phyloP scores from a whole-genome alignment of 495 filamentous ascomycete species.

The Cenococcum geophilum region DNA sequence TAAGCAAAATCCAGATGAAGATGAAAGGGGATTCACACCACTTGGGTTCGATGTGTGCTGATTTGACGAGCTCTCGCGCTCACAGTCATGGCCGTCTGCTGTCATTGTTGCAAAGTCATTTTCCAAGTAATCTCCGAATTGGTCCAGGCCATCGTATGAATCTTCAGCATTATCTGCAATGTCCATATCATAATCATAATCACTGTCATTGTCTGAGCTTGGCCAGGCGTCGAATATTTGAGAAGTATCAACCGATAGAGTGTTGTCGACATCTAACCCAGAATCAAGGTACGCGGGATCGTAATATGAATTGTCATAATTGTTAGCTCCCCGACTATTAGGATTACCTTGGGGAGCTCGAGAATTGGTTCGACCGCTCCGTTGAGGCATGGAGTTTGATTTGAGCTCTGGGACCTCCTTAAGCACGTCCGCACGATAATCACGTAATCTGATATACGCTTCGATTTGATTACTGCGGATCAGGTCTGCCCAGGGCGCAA shows the following conservation, averaged over 20 bases:
- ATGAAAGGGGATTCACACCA: constrained; percentile 38
- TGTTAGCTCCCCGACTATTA: not conserved
- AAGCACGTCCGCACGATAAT: not conserved
- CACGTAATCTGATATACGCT: not conserved
- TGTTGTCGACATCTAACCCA: not conserved
- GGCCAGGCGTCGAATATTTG: not conserved
- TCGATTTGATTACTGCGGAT: not conserved
- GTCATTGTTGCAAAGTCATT: not conserved
- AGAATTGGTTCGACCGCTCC: not conserved
- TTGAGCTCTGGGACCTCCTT: not conserved
- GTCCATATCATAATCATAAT: constrained; percentile 25
- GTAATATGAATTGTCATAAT: not conserved
- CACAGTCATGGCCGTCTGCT: not conserved
- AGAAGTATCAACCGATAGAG: not conserved
- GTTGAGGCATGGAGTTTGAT: not conserved
- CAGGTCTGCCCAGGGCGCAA: not conserved
- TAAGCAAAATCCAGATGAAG: constrained; percentile 22
- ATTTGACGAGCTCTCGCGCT: not conserved
- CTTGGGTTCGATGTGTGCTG: not conserved
- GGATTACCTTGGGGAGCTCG: not conserved
- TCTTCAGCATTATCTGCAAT: constrained; percentile 16
- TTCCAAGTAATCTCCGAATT: not conserved
- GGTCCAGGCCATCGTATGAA: constrained; percentile 10
- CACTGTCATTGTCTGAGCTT: constrained; percentile 4
- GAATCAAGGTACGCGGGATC: not conserved